Evolutionary conservation across 768 basidiomycete species (phyloP).

Genomic region (Lactarius vividus): DNA sequence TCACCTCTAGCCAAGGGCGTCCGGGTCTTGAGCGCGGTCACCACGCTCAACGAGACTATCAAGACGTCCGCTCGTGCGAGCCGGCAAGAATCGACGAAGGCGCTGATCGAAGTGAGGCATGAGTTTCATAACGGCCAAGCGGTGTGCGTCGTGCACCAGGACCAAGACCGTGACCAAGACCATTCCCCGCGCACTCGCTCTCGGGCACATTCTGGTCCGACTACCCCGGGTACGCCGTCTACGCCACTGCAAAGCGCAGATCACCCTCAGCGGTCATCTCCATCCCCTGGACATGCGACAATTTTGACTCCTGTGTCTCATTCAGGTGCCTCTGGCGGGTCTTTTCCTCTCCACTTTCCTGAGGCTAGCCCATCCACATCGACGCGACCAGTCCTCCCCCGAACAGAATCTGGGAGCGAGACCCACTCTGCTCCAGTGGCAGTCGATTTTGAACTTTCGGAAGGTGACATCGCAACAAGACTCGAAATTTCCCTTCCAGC

Average conservation of each 20-base stretch:
- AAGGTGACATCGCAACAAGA: conserved; percentile 55
- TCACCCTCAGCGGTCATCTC: neutral
- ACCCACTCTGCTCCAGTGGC: conserved; percentile 26
- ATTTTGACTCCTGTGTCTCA: neutral
- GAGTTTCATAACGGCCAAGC: conserved; percentile 63
- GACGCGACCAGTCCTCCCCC: neutral
- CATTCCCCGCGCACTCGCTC: conserved; percentile 30
- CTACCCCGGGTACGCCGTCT: conserved; percentile 19
- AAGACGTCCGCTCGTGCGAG: conserved; percentile 57
- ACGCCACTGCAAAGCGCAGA: neutral
- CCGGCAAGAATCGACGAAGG: conserved; percentile 56
- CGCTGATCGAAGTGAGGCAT: conserved; percentile 62
- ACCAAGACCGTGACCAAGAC: conserved; percentile 7
- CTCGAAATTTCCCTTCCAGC: conserved; percentile 60
- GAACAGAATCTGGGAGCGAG: neutral
- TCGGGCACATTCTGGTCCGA: conserved; percentile 1
- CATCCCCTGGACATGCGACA: neutral
- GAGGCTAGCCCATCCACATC: conserved; percentile 18
- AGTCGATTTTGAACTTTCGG: conserved; percentile 32
- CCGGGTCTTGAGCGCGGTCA: conserved; percentile 60
- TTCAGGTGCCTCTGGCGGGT: neutral
- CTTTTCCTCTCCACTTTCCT: neutral
- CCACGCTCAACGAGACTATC: conserved; percentile 70
- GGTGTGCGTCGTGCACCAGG: conserved; percentile 33
- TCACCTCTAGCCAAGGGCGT: conserved; percentile 85